phyloP scores from a whole-genome alignment of 2,329 filamentous ascomycete species.

The Lasiodiplodia citricola region DNA sequence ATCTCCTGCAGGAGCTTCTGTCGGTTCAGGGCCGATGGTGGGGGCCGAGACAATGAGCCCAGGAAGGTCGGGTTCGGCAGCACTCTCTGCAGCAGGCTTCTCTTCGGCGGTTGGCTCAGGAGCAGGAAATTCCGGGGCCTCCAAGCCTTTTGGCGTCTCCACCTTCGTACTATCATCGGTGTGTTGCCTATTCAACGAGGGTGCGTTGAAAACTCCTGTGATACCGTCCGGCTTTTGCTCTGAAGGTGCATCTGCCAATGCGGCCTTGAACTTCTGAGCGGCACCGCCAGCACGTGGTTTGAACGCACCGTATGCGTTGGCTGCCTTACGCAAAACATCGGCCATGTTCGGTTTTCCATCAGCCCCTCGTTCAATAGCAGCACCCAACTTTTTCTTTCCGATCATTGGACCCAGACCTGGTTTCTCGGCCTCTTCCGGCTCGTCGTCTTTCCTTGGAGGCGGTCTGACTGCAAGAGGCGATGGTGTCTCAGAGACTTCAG shows the following conservation, averaged over 20 bases:
- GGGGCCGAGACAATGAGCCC: conserved; percentile 24
- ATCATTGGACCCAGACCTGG: conserved; percentile 91
- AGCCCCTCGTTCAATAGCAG: conserved; percentile 43
- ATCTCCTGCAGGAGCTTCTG: conserved; percentile 17
- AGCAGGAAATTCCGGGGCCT: conserved; percentile 6
- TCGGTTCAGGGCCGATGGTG: conserved; percentile 2
- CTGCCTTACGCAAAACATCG: conserved; percentile 79
- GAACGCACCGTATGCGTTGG: conserved; percentile 73
- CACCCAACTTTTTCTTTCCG: conserved; percentile 67
- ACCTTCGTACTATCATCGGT: conserved; percentile 26
- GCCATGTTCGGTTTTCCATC: conserved; percentile 75
- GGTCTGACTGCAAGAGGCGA: conserved; percentile 27
- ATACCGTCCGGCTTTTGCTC: conserved; percentile 79
- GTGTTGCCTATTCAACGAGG: conserved; percentile 49
- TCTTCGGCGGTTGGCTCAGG: conserved; percentile 7
- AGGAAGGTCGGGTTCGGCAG: conserved; percentile 26
- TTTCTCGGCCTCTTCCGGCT: conserved; percentile 53
- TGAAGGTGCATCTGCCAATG: conserved; percentile 52
- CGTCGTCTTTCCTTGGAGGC: conserved; percentile 51
- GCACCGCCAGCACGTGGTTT: conserved; percentile 88
- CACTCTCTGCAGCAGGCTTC: conserved; percentile 27
- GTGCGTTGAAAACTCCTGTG: conserved; percentile 83
- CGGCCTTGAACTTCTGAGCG: conserved; percentile 74
- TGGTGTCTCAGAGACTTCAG: conserved; percentile 18
- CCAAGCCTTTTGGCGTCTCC: conserved; percentile 30